Percentiles rank a stretch among this genome's conserved stretches.
Evolutionary conservation across 2,329 filamentous ascomycete genomes (phyloP).

Genomic region (Fusarium subtropicale): DNA sequence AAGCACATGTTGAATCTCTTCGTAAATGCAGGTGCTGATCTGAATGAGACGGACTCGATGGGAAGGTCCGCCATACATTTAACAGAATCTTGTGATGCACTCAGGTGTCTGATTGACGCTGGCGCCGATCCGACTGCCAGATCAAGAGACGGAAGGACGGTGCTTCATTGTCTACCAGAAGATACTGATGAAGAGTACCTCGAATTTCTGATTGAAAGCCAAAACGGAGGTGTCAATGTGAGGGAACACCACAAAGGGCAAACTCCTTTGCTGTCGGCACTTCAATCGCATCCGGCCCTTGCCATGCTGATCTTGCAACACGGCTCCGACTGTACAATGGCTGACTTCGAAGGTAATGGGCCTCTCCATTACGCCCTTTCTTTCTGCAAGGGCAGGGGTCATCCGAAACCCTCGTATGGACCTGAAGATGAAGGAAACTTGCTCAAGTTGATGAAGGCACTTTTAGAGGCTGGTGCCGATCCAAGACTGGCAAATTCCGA

Average conservation of each 20-base stretch:
- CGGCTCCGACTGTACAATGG: conserved; percentile 26
- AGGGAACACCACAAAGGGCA: conserved; percentile 20
- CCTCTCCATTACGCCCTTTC: conserved; percentile 33
- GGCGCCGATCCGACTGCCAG: conserved; percentile 42
- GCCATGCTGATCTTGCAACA: conserved; percentile 36
- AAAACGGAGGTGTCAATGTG: conserved; percentile 43
- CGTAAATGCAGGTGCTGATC: conserved; percentile 40
- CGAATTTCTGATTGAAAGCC: conserved; percentile 41
- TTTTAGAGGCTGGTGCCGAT: conserved; percentile 42
- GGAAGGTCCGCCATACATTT: conserved; percentile 39
- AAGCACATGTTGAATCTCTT: conserved; percentile 34
- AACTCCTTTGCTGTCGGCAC: conserved; percentile 39
- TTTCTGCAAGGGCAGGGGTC: background rate
- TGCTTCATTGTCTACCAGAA: conserved; percentile 34
- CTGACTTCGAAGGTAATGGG: conserved; percentile 39
- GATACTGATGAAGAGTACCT: conserved; percentile 15
- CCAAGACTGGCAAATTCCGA: conserved; percentile 25
- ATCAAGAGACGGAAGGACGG: conserved; percentile 19
- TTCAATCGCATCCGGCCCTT: background rate
- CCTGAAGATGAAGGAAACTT: background rate
- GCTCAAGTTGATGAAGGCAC: background rate
- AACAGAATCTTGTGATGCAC: conserved; percentile 9
- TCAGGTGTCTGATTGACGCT: conserved; percentile 37
- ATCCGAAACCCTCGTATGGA: background rate
- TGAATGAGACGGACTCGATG: conserved; percentile 32